Base-by-base conservation (phyloP, 768 basidiomycete species). In the Mycena galopus region DNA sequence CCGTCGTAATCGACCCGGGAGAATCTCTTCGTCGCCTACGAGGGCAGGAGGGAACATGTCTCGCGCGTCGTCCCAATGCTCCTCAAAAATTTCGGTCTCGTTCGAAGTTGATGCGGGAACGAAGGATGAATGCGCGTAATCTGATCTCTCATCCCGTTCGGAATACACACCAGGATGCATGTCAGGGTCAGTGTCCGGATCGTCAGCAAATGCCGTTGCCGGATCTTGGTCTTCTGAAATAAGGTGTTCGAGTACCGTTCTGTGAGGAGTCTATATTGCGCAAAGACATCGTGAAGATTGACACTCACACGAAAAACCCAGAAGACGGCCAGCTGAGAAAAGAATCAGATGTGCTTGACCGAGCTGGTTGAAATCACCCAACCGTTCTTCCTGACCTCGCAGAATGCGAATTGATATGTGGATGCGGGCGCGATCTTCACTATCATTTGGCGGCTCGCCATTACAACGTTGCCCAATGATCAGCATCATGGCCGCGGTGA, bases 241-340 rank as follows among this genome's bases (percentile, higher is more conserved):
- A 17, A 44, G 42, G 14, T 17, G 25, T 11, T 66, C 53, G 6
- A 66, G 55, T 7, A 57, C 25, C 14, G n/a, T 33, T 0, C 63
- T 64, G 14, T 17, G n/a, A n/a, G n/a, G n/a, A n/a, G n/a, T n/a
- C n/a, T n/a, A n/a, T n/a, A n/a, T n/a, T n/a, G n/a, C n/a, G n/a
- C n/a, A n/a, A n/a, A 19, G 17, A 44, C 42, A 44, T 44, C 19
- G 42, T 14, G 16, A 44, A 39, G 12, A 44, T n/a, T 16, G 27
- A 23, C 8, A 32, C 57, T 35, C 53, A 58, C 65, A 30, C 14
- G 23, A 47, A 59, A 6, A 32, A 50, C 6, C 11, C 42, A 23
- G 65, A 58, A 4, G 66, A 47, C 3, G 66, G 66, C 66, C 66
- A 66, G 16, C 65, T 66, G 37, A 11, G 3, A 12, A 27, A 12